Conservation (phyloP, 805 yeast genomes). For the Candida xyloterini region DNA sequence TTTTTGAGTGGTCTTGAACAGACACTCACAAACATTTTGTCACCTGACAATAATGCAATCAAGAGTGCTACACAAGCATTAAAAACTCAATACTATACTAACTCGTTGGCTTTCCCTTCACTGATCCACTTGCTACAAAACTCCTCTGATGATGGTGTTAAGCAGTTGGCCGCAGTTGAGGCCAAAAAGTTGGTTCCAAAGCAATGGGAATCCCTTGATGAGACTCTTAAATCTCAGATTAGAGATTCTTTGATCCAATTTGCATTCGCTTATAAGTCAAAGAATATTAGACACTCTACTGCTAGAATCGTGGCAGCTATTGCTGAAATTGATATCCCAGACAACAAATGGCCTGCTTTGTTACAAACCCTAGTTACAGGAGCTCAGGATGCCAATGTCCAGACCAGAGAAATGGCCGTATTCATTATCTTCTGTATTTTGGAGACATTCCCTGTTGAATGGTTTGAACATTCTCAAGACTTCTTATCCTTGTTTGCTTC, state of each 20-base stretch:
- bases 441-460: conserved; percentile 62
- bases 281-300: conserved; percentile 77
- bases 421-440: conserved; percentile 74
- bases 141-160: conserved; percentile 65
- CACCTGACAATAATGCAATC: conserved; percentile 78
- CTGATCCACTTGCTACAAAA: conserved; percentile 76
- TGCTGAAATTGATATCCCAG: conserved; percentile 69
- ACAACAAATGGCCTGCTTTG: conserved; percentile 69
- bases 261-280: conserved; percentile 61
- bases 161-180: conserved; percentile 95
- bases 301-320: conserved; percentile 89
- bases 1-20: conserved; percentile 70
- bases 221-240: conserved; percentile 53
- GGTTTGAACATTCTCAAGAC: conserved; percentile 58
- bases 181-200: conserved; percentile 75
- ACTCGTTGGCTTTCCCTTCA: conserved; percentile 73
- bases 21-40: conserved; percentile 72
- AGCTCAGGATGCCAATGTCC: conserved; percentile 46
- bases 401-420: conserved; percentile 77
- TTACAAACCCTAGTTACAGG: conserved; percentile 68
- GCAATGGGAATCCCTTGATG: conserved; percentile 63
- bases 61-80: conserved; percentile 78
- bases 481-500: conserved; percentile 67
- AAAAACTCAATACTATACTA: conserved; percentile 68
- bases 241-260: conserved; percentile 65